phyloP scores from a whole-genome alignment of 2,329 filamentous ascomycete species.

The Sclerotinia glacialis region DNA sequence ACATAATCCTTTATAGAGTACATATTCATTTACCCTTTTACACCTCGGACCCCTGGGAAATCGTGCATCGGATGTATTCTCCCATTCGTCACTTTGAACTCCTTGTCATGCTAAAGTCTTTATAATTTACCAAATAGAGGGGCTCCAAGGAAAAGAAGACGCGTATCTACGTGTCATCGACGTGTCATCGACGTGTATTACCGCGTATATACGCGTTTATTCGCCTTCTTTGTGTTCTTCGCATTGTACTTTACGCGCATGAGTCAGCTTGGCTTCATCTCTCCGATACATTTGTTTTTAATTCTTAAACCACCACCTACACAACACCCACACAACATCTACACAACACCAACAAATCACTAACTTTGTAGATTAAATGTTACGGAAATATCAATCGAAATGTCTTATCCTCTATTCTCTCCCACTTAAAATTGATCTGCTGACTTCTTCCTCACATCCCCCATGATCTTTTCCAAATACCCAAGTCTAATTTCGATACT shows the following conservation, averaged over 20 bases:
- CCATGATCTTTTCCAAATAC: background rate
- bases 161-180: background rate
- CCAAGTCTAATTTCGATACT: background rate
- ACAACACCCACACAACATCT: too few relatives aligned
- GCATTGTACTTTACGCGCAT: conserved; percentile 2
- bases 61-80: background rate
- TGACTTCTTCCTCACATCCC: conserved; percentile 11
- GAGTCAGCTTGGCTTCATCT: background rate
- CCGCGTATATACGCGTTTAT: background rate
- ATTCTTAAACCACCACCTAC: background rate
- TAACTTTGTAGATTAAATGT: too few relatives aligned
- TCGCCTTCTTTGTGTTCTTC: background rate
- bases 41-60: background rate
- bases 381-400: background rate
- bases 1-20: background rate
- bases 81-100: background rate
- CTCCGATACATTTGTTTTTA: conserved; percentile 5
- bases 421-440: background rate
- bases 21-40: too few relatives aligned
- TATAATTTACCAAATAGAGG: conserved; percentile 5
- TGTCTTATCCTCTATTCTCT: background rate
- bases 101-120: background rate
- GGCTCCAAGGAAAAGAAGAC: conserved; percentile 7
- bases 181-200: too few relatives aligned
- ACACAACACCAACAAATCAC: too few relatives aligned